phyloP scores from a whole-genome alignment of 2,329 filamentous ascomycete genomes.

The Neophaeococcomyces mojaviensis region DNA sequence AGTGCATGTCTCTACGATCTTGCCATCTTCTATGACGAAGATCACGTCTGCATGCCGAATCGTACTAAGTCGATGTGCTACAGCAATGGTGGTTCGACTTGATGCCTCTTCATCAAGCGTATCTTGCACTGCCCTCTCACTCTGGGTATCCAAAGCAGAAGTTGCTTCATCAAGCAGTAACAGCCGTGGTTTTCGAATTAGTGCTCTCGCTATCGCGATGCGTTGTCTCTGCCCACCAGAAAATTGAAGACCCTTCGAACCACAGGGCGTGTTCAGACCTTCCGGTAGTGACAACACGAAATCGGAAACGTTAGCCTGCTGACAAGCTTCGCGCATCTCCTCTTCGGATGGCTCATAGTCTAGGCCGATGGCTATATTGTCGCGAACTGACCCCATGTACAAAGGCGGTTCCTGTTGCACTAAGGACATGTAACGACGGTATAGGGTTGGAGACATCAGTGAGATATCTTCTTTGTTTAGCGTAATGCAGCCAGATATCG shows the following conservation, averaged over 20 bases:
- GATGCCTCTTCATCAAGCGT: constrained; percentile 28
- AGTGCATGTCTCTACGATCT: constrained; percentile 73
- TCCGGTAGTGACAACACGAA: constrained; percentile 42
- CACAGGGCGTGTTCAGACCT: constrained; percentile 45
- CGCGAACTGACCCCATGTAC: constrained; percentile 81
- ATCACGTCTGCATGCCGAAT: constrained; percentile 66
- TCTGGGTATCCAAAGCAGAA: constrained; percentile 49
- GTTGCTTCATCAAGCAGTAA: constrained; percentile 56
- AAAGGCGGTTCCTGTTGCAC: constrained; percentile 90
- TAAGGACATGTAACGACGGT: constrained; percentile 72
- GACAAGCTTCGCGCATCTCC: constrained; percentile 67
- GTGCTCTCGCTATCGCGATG: constrained; percentile 50
- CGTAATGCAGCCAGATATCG: constrained; percentile 66
- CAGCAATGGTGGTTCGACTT: constrained; percentile 32
- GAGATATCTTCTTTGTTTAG: constrained; percentile 80
- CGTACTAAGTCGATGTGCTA: constrained; percentile 34
- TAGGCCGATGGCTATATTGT: constrained; percentile 78
- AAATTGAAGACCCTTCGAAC: constrained; percentile 46
- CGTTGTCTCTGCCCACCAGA: constrained; percentile 53
- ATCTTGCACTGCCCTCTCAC: constrained; percentile 41
- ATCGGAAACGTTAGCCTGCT: constrained; percentile 43
- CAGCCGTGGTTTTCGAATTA: constrained; percentile 47
- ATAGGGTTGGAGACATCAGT: constrained; percentile 71
- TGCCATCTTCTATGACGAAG: constrained; percentile 56
- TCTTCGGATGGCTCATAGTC: constrained; percentile 61